A percentile compares a stretch with the other conserved stretches of the same genome.
Evolutionary conservation across 2,329 filamentous ascomycete species (phyloP).

Genomic region (Beauveria sp.): DNA sequence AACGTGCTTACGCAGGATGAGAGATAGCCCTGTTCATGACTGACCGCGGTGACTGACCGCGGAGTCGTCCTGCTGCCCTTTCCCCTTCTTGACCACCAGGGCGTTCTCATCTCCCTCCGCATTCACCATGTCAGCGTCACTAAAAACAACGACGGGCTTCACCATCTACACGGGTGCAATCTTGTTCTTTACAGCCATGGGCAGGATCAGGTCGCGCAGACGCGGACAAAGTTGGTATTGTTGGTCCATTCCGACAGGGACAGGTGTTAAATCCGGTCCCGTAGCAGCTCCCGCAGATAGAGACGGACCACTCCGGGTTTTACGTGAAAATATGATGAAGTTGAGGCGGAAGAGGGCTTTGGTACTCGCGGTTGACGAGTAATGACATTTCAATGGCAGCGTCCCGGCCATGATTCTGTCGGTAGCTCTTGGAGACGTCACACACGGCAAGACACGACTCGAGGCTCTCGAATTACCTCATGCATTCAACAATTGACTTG

Average conservation of each 20-base stretch:
- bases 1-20: slow-evolving; percentile 50
- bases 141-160: slow-evolving; percentile 51
- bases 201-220: slow-evolving; percentile 45
- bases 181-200: slow-evolving; percentile 42
- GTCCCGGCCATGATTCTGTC: no score
- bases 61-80: slow-evolving; percentile 29
- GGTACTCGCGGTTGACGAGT: no score
- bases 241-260: slow-evolving; percentile 6
- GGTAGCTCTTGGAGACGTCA: no score
- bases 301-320: no score
- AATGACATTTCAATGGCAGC: no score
- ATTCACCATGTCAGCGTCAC: slow-evolving; percentile 33
- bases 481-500: no score
- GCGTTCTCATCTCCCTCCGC: slow-evolving; percentile 16
- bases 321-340: no score
- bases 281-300: no score
- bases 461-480: no score
- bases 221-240: slow-evolving; percentile 45
- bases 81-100: slow-evolving; percentile 15
- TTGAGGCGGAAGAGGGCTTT: no score
- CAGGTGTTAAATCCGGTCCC: no score
- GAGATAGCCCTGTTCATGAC: slow-evolving; percentile 42
- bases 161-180: slow-evolving; percentile 50
- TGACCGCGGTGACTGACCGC: slow-evolving; percentile 29
- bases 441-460: no score